A percentile compares a stretch with the other conserved stretches of the same genome.
Evolutionary conservation across 169 alveolate species (phyloP).

Genomic region (Eimeria tenella): DNA sequence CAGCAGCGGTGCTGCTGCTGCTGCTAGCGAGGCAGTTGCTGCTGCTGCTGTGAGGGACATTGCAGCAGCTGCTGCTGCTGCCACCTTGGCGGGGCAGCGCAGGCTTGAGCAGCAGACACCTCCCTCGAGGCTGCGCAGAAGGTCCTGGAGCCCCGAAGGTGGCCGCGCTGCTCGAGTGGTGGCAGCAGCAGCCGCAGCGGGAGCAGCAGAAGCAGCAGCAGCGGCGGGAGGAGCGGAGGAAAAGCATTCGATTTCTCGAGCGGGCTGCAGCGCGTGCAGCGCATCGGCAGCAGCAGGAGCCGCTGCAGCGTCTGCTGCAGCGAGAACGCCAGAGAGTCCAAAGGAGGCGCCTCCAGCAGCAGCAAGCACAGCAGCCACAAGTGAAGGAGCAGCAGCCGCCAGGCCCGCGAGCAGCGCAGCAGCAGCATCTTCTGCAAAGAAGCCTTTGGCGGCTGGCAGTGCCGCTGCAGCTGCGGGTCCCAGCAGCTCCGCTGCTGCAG

Average conservation of each 20-base stretch:
- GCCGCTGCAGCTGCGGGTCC: neutral
- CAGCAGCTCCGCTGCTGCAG: neutral
- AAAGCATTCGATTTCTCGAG: neutral
- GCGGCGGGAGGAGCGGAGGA: neutral
- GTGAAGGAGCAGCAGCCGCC: too few species aligned
- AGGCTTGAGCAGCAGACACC: slow-evolving; percentile 57
- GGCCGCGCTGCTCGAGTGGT: neutral
- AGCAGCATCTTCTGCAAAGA: too few species aligned
- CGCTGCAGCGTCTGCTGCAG: slow-evolving; percentile 38
- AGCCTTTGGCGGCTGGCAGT: neutral
- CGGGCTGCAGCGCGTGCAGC: neutral
- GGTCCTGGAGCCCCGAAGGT: slow-evolving; percentile 3
- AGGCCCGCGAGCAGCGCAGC: too few species aligned
- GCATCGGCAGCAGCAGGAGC: neutral
- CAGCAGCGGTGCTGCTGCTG: neutral
- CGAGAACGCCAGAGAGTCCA: neutral
- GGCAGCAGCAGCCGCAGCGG: slow-evolving; percentile 1
- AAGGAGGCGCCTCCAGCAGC: neutral
- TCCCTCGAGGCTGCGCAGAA: slow-evolving; percentile 17
- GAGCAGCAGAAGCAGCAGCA: slow-evolving; percentile 1
- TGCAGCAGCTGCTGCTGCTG: slow-evolving; percentile 43
- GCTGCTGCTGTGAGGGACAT: slow-evolving; percentile 51
- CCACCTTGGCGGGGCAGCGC: slow-evolving; percentile 24
- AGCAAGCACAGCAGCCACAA: neutral
- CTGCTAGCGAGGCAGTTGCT: slow-evolving; percentile 20